These are phyloP conservation scores for Ganoderma meredithae DNA, from an alignment of 1,284 basidiomycete genomes.

Conservation along the genomic window DNA sequence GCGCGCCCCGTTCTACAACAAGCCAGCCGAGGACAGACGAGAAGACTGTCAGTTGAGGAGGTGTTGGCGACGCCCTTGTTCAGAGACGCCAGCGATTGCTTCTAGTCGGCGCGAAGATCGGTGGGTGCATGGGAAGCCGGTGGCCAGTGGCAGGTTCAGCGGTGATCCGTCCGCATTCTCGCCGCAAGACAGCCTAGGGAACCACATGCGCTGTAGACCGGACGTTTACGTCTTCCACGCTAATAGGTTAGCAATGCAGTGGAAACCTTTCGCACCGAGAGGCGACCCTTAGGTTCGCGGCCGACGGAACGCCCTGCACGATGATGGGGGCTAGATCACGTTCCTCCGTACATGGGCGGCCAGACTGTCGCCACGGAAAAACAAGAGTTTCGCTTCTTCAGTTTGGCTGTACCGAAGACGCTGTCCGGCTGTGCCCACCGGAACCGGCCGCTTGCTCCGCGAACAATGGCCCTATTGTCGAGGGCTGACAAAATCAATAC, in stretches of 20 bases:
- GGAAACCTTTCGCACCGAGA: neutral
- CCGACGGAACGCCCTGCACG: neutral
- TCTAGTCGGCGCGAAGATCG: neutral
- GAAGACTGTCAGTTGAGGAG: neutral
- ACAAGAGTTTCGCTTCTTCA: neutral
- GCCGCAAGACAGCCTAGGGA: neutral
- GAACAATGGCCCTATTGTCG: neutral
- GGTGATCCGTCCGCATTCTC: neutral
- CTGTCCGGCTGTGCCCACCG: neutral
- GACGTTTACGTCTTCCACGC: neutral
- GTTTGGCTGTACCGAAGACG: neutral
- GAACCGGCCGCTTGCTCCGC: too few species aligned
- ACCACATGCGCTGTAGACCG: neutral
- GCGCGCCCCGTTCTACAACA: neutral
- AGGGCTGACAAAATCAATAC: neutral
- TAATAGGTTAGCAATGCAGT: neutral
- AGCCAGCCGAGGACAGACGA: neutral
- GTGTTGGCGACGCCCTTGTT: neutral
- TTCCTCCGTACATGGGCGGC: neutral
- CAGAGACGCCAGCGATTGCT: neutral
- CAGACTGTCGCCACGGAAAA: neutral
- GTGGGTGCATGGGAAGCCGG: neutral
- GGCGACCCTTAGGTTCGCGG: neutral
- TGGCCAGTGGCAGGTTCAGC: neutral
- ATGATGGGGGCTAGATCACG: neutral